phyloP scores from a whole-genome alignment of 768 basidiomycete genomes.

The Pisolithus microcarpus region DNA sequence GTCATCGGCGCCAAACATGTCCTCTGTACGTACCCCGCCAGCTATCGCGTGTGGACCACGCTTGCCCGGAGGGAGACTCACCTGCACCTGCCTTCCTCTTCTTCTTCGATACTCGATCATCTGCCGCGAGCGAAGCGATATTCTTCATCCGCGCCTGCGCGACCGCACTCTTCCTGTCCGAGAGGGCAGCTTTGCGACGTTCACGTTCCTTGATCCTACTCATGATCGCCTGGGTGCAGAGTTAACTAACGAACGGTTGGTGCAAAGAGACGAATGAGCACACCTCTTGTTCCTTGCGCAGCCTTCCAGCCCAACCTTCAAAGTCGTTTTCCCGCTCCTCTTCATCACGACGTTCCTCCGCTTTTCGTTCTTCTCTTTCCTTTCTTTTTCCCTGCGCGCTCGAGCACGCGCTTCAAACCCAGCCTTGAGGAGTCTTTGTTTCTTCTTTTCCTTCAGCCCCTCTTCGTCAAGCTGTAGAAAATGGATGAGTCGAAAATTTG shows the following conservation, averaged over 20 bases:
- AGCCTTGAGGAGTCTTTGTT: conserved; percentile 87
- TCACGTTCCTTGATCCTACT: conserved; percentile 78
- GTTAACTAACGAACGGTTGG: not conserved
- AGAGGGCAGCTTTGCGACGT: conserved; percentile 71
- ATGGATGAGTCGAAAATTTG: not conserved
- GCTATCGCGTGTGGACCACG: too few relatives aligned
- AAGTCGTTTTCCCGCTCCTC: conserved; percentile 70
- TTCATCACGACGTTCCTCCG: conserved; percentile 56
- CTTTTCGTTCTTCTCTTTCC: conserved; percentile 62
- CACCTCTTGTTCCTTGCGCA: conserved; percentile 80
- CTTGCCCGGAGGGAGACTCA: too few relatives aligned
- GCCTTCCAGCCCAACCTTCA: conserved; percentile 62
- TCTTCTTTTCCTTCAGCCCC: conserved; percentile 86
- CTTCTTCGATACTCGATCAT: conserved; percentile 77
- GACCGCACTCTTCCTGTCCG: conserved; percentile 89
- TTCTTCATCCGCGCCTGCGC: conserved; percentile 97
- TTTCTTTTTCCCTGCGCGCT: conserved; percentile 81
- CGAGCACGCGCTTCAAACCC: conserved; percentile 87
- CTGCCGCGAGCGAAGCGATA: conserved; percentile 86
- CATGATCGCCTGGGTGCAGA: conserved; percentile 58
- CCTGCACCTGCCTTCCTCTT: too few relatives aligned
- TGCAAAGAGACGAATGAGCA: conserved; percentile 9
- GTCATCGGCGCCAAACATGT: conserved; percentile 89
- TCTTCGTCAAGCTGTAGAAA: conserved; percentile 73
- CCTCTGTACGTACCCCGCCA: conserved; percentile 73